Evolutionary conservation across 2,329 filamentous ascomycete genomes (phyloP).

Genomic region (Phaeosphaeria sp.): DNA sequence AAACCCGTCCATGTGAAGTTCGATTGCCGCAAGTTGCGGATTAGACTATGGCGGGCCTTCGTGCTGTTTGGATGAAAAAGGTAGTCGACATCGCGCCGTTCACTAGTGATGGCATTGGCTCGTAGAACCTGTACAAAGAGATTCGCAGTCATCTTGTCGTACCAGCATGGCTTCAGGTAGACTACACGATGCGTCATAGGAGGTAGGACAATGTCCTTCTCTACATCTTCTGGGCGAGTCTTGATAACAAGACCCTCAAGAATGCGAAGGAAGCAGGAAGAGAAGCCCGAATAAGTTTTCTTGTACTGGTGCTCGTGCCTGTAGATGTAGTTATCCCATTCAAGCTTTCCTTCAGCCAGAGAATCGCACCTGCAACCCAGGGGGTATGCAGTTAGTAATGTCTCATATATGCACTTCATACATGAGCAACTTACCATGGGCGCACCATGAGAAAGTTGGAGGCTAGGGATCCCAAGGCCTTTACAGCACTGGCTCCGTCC

Average conservation of each 20-base stretch:
- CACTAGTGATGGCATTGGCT: slow-evolving; percentile 87
- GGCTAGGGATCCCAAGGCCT: slow-evolving; percentile 69
- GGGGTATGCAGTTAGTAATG: too few relatives aligned
- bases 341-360: slow-evolving; percentile 63
- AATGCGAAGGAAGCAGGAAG: slow-evolving; percentile 68
- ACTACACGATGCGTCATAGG: slow-evolving; percentile 74
- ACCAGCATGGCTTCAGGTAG: slow-evolving; percentile 79
- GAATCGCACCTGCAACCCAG: too few relatives aligned
- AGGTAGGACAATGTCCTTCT: slow-evolving; percentile 69
- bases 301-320: slow-evolving; percentile 56
- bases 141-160: slow-evolving; percentile 83
- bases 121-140: slow-evolving; percentile 84
- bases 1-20: slow-evolving; percentile 89
- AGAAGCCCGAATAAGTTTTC: slow-evolving; percentile 62
- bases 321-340: slow-evolving; percentile 76
- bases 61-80: slow-evolving; percentile 82
- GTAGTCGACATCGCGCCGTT: slow-evolving; percentile 83
- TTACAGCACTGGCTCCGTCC: slow-evolving; percentile 56
- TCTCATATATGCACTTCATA: too few relatives aligned
- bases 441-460: slow-evolving; percentile 74
- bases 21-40: slow-evolving; percentile 80
- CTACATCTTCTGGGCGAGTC: slow-evolving; percentile 75
- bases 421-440: too few relatives aligned
- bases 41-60: slow-evolving; percentile 69
- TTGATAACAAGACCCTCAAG: slow-evolving; percentile 83